These are phyloP conservation scores for Colletotrichum sp. DNA, from an alignment of 2,329 filamentous ascomycete genomes.

Conservation along the genomic window DNA sequence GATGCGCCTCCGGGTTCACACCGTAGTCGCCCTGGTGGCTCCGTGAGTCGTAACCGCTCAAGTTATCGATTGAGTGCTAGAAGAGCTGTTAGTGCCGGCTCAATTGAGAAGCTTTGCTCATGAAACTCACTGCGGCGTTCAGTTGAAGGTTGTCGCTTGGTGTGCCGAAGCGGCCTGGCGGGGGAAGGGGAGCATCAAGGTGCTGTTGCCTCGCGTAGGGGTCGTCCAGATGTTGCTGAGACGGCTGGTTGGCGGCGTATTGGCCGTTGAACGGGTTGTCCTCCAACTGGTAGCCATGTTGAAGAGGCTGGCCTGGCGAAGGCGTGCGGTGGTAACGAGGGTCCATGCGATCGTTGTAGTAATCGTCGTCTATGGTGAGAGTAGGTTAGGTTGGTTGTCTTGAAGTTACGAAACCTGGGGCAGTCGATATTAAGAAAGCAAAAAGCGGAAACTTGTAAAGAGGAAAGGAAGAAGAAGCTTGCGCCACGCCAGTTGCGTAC, in stretches of 20 bases:
- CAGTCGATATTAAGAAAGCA: neutral
- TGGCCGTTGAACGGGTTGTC: conserved; percentile 68
- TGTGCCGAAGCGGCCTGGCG: conserved; percentile 45
- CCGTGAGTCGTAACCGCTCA: conserved; percentile 41
- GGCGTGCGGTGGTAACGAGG: conserved; percentile 66
- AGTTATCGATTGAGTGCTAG: conserved; percentile 58
- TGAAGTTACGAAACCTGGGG: neutral
- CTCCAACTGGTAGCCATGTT: conserved; percentile 80
- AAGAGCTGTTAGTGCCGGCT: neutral
- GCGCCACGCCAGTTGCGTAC: conserved; percentile 15
- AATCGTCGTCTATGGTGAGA: conserved; percentile 57
- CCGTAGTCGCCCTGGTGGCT: conserved; percentile 70
- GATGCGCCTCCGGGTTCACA: conserved; percentile 82
- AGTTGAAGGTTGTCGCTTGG: conserved; percentile 79
- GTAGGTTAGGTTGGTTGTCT: conserved; percentile 22
- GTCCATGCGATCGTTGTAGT: conserved; percentile 66
- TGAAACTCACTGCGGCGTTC: conserved; percentile 77
- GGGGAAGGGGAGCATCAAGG: conserved; percentile 27
- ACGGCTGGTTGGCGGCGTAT: conserved; percentile 30
- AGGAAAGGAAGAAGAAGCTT: neutral
- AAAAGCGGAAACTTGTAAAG: conserved; percentile 2
- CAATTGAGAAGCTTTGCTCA: neutral
- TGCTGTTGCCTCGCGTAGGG: conserved; percentile 58
- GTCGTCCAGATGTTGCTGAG: conserved; percentile 65
- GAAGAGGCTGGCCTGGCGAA: conserved; percentile 76